Evolutionary conservation across 192 early-diverging fungal genomes (phyloP).

Genomic region (Chytriomyces sp.): DNA sequence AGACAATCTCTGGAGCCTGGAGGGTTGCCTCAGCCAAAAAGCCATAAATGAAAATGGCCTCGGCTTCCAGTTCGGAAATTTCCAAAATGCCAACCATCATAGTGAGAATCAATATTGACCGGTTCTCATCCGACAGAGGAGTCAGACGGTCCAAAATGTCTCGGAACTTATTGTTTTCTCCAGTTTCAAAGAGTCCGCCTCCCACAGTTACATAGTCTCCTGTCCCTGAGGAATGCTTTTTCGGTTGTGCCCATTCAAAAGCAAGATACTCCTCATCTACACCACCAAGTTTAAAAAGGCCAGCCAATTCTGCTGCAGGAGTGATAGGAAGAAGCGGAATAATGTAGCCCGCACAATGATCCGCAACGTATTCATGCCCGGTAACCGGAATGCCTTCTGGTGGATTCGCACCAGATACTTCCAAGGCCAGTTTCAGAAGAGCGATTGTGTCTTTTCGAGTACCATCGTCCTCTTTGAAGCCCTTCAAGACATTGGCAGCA

Average conservation of each 20-base stretch:
- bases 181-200: slow-evolving; percentile 4
- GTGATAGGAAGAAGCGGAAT: slow-evolving; percentile 71
- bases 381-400: slow-evolving; percentile 18
- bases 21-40: slow-evolving; percentile 75
- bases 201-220: neutral
- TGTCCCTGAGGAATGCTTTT: neutral
- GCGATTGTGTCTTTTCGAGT: slow-evolving; percentile 75
- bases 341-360: slow-evolving; percentile 75
- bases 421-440: slow-evolving; percentile 72
- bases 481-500: slow-evolving; percentile 77
- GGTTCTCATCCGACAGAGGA: slow-evolving; percentile 61
- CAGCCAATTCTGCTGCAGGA: slow-evolving; percentile 55
- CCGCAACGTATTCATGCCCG: slow-evolving; percentile 51
- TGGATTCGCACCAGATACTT: slow-evolving; percentile 37
- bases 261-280: slow-evolving; percentile 33
- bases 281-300: slow-evolving; percentile 39
- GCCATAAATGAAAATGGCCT: slow-evolving; percentile 74
- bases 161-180: slow-evolving; percentile 48
- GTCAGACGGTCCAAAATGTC: slow-evolving; percentile 68
- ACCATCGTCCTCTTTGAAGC: slow-evolving; percentile 69
- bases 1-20: slow-evolving; percentile 72
- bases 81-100: slow-evolving; percentile 74
- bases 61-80: slow-evolving; percentile 70
- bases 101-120: slow-evolving; percentile 63
- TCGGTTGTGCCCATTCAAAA: slow-evolving; percentile 5